Base-by-base conservation (phyloP, 441 rosid genomes). In the Francoa sonchifolia region DNA sequence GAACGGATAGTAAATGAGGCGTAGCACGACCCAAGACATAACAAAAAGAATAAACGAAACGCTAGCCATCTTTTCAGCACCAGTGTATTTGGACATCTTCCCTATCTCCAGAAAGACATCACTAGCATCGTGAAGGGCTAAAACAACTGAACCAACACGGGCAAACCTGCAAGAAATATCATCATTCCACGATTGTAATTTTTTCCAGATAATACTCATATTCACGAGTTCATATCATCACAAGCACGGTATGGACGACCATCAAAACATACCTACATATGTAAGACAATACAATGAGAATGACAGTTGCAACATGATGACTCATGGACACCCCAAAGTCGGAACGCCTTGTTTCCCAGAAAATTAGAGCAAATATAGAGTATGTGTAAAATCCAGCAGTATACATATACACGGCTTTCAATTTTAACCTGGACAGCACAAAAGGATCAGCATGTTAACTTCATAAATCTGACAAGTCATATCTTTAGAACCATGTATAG, bases 281-380 rank as follows among this genome's bases (percentile, higher is more conserved):
- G 58, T 70, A 73, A 23, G 84, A 76, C 39, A 73, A 50, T 58
- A 64, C 56, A 16, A 71, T 44, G 20, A 77, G 78, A 34, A 59
- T 42, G 36, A 68, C 20, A 19, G 67, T 67, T 11, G 71, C 68
- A 29, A 74, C 44, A 63, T 74, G 79, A 69, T 77, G 81, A 33
- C 51, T 57, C 86, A 74, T 74, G 1, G 79, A 74, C 23, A 74
- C 76, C 4, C 52, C 55, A 20, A 70, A 73, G 63, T 73, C 75
- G 7, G 69, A 67, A 29, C 77, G 66, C 65, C 75, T 67, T 21
- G 79, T 74, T 53, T 77, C 86, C 86, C 86, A 77, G 33, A 74
- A 69, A 2, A 74, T 52, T 62, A 74, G 61, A 11, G 86, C 79
- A 20, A 74, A 69, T 23, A 74, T 40, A 4, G 79, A 71, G 55